Conservation (phyloP, 805 yeast genomes). For the Lipomyces orientalis region DNA sequence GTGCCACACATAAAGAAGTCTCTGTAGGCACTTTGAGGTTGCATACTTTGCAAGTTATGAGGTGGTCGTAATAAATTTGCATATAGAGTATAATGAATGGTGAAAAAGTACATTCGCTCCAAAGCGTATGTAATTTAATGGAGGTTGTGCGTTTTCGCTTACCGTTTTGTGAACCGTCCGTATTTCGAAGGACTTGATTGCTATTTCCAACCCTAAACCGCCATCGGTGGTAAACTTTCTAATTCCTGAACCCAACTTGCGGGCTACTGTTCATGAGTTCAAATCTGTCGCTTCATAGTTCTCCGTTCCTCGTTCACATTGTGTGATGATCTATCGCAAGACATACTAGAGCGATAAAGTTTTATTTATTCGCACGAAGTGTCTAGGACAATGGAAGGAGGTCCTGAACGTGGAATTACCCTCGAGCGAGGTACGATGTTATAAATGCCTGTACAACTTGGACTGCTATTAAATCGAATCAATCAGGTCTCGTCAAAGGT, state of each 20-base stretch:
- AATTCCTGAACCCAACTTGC: not conserved
- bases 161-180: no score
- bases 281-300: not conserved
- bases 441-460: not conserved
- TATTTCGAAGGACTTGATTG: not conserved
- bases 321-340: not conserved
- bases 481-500: conserved; percentile 29
- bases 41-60: not conserved
- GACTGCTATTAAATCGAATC: not conserved
- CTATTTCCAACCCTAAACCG: not conserved
- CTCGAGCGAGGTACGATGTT: conserved; percentile 29
- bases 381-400: not conserved
- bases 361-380: not conserved
- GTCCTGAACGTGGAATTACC: conserved; percentile 28
- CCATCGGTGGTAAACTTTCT: not conserved
- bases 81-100: not conserved
- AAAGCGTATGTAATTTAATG: no score
- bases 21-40: no score
- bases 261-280: not conserved
- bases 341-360: not conserved
- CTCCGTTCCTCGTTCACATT: not conserved
- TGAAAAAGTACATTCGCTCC: not conserved
- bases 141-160: not conserved
- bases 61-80: not conserved
- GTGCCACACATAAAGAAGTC: no score